Percentiles rank a stretch among this genome's conserved stretches.
Conservation (phyloP, 2,329 filamentous ascomycete genomes). For the Colletotrichum orbiculare region DNA sequence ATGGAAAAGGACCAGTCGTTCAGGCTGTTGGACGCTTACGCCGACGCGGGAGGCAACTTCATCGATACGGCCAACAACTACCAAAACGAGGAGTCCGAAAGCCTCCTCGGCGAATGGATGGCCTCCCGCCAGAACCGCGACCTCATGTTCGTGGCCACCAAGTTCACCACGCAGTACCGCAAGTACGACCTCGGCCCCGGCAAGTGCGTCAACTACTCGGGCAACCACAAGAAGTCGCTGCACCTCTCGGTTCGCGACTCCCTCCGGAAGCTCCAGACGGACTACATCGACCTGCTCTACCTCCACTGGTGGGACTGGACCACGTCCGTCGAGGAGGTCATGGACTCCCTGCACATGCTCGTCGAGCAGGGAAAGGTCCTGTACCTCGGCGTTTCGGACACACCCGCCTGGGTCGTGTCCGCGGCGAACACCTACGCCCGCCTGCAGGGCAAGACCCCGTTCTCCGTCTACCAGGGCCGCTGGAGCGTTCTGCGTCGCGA, state of each 20-base stretch:
- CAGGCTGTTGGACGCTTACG: slow-evolving; percentile 68
- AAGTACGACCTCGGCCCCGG: slow-evolving; percentile 48
- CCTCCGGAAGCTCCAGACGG: slow-evolving; percentile 57
- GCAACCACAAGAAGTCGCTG: slow-evolving; percentile 56
- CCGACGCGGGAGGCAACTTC: slow-evolving; percentile 71
- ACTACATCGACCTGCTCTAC: slow-evolving; percentile 58
- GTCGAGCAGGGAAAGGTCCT: slow-evolving; percentile 55
- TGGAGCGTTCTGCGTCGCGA: slow-evolving; percentile 50
- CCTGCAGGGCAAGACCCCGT: slow-evolving; percentile 48
- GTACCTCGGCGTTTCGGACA: slow-evolving; percentile 54
- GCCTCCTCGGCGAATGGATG: slow-evolving; percentile 70
- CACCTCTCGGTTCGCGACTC: slow-evolving; percentile 55
- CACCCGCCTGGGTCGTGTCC: slow-evolving; percentile 53
- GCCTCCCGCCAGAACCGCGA: slow-evolving; percentile 60
- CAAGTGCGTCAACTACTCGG: slow-evolving; percentile 52
- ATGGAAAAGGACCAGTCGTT: slow-evolving; percentile 66
- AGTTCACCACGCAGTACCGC: slow-evolving; percentile 63
- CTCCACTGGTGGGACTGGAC: slow-evolving; percentile 58
- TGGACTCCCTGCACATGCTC: slow-evolving; percentile 54
- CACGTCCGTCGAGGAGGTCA: slow-evolving; percentile 54
- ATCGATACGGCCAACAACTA: slow-evolving; percentile 73
- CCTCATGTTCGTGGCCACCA: slow-evolving; percentile 65
- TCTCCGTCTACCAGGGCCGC: slow-evolving; percentile 53
- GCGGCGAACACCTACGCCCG: slow-evolving; percentile 52
- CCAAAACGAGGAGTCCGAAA: slow-evolving; percentile 67